Conservation (phyloP, 2,329 filamentous ascomycete species). For the Lasiodiplodia sp. region DNA sequence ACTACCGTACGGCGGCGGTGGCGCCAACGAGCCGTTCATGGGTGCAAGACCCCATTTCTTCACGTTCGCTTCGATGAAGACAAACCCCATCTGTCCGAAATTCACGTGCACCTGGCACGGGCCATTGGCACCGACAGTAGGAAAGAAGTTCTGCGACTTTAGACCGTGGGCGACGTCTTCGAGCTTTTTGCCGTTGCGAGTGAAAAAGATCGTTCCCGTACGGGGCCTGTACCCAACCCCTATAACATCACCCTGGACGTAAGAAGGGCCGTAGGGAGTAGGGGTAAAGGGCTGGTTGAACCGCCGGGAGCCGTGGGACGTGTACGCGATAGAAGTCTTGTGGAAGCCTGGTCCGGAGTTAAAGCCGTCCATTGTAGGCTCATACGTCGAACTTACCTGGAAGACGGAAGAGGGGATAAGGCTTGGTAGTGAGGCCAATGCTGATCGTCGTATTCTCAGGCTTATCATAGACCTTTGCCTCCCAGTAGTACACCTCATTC, state of each 20-base stretch:
- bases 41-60: slow-evolving; percentile 99
- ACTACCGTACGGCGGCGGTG: slow-evolving; percentile 94
- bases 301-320: slow-evolving; percentile 84
- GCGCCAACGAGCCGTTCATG: slow-evolving; percentile 92
- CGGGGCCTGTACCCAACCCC: slow-evolving; percentile 94
- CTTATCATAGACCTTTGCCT: slow-evolving; percentile 98
- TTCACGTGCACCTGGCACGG: slow-evolving; percentile 95
- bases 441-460: slow-evolving; percentile 85
- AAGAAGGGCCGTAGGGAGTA: slow-evolving; percentile 81
- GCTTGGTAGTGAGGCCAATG: slow-evolving; percentile 95
- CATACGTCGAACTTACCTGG: slow-evolving; percentile 70
- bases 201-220: slow-evolving; percentile 96
- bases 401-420: slow-evolving; percentile 91
- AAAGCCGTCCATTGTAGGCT: slow-evolving; percentile 30
- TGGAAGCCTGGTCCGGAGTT: slow-evolving; percentile 72
- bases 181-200: slow-evolving; percentile 94
- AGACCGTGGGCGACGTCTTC: slow-evolving; percentile 93
- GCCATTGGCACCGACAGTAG: slow-evolving; percentile 93
- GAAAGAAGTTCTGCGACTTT: slow-evolving; percentile 96
- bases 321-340: slow-evolving; percentile 90
- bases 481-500: slow-evolving; percentile 99
- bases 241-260: slow-evolving; percentile 93
- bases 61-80: slow-evolving; percentile 98
- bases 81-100: slow-evolving; percentile 96
- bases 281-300: slow-evolving; percentile 90